phyloP scores from a whole-genome alignment of 2,329 filamentous ascomycete species.

The Aspergillus tanneri region DNA sequence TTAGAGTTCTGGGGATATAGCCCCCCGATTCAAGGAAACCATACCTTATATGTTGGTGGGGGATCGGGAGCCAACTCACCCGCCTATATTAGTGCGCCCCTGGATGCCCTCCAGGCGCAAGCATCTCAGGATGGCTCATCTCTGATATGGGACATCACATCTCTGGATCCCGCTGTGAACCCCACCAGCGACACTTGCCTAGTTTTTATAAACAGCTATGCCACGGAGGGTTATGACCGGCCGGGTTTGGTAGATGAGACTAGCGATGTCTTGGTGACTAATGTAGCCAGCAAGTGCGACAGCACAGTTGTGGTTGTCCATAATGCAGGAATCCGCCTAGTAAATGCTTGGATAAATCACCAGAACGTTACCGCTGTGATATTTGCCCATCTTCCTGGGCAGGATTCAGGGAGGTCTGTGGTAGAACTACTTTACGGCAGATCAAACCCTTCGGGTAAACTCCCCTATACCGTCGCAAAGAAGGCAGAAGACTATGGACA shows the following conservation, averaged over 20 bases:
- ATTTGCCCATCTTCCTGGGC: constrained; percentile 64
- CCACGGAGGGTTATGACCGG: constrained; percentile 41
- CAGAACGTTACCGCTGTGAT: constrained; percentile 64
- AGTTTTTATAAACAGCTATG: constrained; percentile 60
- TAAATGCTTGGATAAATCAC: constrained; percentile 59
- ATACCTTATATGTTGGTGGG: constrained; percentile 48
- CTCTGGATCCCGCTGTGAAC: constrained; percentile 19
- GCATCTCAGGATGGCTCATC: constrained; percentile 56
- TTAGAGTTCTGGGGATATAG: background rate
- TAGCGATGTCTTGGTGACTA: constrained; percentile 57
- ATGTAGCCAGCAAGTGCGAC: constrained; percentile 59
- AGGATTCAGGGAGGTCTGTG: constrained; percentile 59
- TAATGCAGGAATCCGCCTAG: constrained; percentile 60
- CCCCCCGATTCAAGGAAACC: constrained; percentile 42
- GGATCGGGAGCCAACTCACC: constrained; percentile 52
- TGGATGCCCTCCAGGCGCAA: constrained; percentile 54
- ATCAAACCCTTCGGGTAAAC: constrained; percentile 56
- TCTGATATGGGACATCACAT: constrained; percentile 22
- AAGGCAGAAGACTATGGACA: constrained; percentile 57
- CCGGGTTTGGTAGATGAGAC: constrained; percentile 33
- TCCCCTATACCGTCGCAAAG: constrained; percentile 62
- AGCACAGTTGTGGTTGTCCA: constrained; percentile 66
- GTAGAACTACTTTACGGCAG: constrained; percentile 60
- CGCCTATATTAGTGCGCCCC: constrained; percentile 52
- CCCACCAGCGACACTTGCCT: constrained; percentile 37